Conservation (phyloP, 495 filamentous ascomycete genomes). For the Achaetomiella virescens region DNA sequence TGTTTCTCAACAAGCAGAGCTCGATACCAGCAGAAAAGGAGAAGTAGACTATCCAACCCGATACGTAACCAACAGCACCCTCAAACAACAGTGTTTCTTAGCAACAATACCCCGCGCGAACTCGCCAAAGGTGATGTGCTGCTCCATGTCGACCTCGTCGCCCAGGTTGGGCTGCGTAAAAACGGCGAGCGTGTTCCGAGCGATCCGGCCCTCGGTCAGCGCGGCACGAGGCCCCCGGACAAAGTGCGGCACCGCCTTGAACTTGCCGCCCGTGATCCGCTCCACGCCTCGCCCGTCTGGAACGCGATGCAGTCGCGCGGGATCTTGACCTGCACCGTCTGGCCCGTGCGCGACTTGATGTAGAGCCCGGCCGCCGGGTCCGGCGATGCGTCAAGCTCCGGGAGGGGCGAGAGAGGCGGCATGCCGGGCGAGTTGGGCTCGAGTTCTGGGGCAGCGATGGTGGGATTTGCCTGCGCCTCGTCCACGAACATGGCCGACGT, state of each 20-base stretch:
- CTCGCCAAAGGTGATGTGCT: slow-evolving; percentile 71
- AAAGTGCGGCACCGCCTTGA: slow-evolving; percentile 94
- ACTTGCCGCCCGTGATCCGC: slow-evolving; percentile 78
- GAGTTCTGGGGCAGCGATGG: slow-evolving; percentile 29
- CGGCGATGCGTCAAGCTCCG: slow-evolving; percentile 65
- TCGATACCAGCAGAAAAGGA: not conserved
- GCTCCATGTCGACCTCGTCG: slow-evolving; percentile 71
- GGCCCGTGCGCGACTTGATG: slow-evolving; percentile 75
- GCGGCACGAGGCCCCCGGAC: slow-evolving; percentile 62
- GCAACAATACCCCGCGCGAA: slow-evolving; percentile 81
- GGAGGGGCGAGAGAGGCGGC: slow-evolving; percentile 45
- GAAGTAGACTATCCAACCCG: not conserved
- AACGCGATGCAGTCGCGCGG: slow-evolving; percentile 88
- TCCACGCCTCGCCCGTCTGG: slow-evolving; percentile 92
- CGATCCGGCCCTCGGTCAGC: slow-evolving; percentile 49
- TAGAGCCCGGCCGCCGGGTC: slow-evolving; percentile 83
- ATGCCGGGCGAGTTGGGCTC: slow-evolving; percentile 17
- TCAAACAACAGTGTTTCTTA: slow-evolving; percentile 60
- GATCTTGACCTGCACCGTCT: slow-evolving; percentile 79
- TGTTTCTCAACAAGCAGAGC: too few relatives aligned
- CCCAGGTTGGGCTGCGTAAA: slow-evolving; percentile 95
- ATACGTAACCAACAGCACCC: not conserved
- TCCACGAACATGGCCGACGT: slow-evolving; percentile 96
- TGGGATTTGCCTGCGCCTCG: slow-evolving; percentile 51
- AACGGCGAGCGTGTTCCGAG: slow-evolving; percentile 89